Evolutionary conservation across 495 filamentous ascomycete genomes (phyloP), one percentile per base, ranked within the genome.

Genomic region (Acidiella bohemica): DNA sequence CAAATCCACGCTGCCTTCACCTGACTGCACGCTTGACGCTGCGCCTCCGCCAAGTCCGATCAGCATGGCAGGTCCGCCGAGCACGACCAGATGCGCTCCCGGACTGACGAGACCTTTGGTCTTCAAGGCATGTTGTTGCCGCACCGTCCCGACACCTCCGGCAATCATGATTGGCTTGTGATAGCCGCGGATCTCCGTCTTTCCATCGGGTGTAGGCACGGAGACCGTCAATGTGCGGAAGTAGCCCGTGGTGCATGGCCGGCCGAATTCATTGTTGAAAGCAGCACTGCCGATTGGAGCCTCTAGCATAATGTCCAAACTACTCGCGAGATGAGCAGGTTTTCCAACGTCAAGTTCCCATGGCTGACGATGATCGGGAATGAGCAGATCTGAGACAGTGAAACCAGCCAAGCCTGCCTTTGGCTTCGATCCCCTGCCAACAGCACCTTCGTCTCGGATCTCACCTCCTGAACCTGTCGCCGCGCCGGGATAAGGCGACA

Each of bases 111-210:
- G 66, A 10, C 71, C 66, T 2, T 75, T 71, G 43, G 78, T 66
- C 60, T 97, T 97, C 33, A 92, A 68, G 4, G 90, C 86, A 58
- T 94, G 81, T 51, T 87, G 77, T 0, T 90, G 88, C 41, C 92
- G 62, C n/a, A 96, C 87, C n/a, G 82, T 93, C 25, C 90, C 92
- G 31, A 94, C 72, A 55, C 92, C 90, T 45, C 90, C 92, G 41
- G 92, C 90, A 65, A 97, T 80, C 86, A 97, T 94, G 59, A 97
- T 95, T 5, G 90, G 90, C 63, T 97, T 97, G 66, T 95, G 88
- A 52, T 93, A 97, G 12, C 90, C 90, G 50, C 92, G 68, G 34
- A 82, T 63, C 34, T 97, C 88, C 3, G 68, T 66, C 32, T 67
- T 64, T 23, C 71, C 73, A 39, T 72, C 71, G n/a, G 64, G 67